Base-by-base conservation (phyloP, 306 rosid species). In the Ziziphus jujuba region DNA sequence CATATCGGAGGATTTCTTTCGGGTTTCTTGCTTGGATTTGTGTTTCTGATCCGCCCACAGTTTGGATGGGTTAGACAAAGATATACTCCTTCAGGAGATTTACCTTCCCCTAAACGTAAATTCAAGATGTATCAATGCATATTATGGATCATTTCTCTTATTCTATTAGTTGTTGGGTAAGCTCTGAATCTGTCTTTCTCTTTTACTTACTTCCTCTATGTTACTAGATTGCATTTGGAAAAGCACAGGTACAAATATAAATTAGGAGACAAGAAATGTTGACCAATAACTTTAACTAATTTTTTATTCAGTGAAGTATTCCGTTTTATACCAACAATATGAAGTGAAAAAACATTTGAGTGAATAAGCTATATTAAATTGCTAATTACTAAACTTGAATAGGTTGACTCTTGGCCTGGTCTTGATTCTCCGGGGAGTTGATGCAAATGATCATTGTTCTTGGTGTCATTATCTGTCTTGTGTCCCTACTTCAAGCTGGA, bases 381-480 rank as follows among this genome's bases (percentile, higher is more conserved):
- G 34, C 40, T 35, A 6, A 60, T 21, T 22, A 14, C 1, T 52
- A 52, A 40, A 56, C 50, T 49, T 51, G 65, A 61, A 21, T 83
- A 93, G 98, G 75, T 77, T 93, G 50, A 83, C 96, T 34, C 91
- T 75, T 73, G 89, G 97, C 72, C 72, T 90, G 72, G 86, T 83
- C 66, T 62, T 84, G 59, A 89, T 93, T 52, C 89, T 90, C 52
- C 90, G 85, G 28, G 85, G 88, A 21, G 86, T 88, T 28, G 91
- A 93, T 75, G 96, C 95, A 34, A 93, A 93, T 70, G 78, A 87
- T 31, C 96, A 90, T 82, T 93, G 98, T 75, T 90, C 97, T 60
- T 93, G 98, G 98, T 93, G 98, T 80, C 98, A 93, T 77, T 90
- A 93, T 75, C 71, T 93, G 75, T 87, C 97, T 44, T 93, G 98